phyloP scores from a whole-genome alignment of 1,284 basidiomycete genomes.

The Pascua guehoae region DNA sequence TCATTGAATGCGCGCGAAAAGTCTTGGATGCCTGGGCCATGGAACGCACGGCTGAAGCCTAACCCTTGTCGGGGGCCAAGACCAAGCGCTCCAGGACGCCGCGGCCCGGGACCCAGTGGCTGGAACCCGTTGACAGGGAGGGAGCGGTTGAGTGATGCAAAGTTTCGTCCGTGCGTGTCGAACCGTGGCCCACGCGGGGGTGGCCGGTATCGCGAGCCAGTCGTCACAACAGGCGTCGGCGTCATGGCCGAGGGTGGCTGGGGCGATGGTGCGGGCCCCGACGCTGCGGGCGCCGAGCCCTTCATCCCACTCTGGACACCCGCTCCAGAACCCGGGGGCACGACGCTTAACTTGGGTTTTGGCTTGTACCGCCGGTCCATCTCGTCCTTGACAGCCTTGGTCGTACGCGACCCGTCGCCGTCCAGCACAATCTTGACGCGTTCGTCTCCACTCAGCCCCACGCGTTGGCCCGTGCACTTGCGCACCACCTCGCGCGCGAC shows the following conservation, averaged over 20 bases:
- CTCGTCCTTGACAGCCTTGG: slow-evolving; percentile 51
- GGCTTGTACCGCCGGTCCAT: slow-evolving; percentile 59
- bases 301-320: too few relatives aligned
- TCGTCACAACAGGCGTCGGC: too few relatives aligned
- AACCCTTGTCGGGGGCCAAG: too few relatives aligned
- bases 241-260: too few relatives aligned
- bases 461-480: slow-evolving; percentile 47
- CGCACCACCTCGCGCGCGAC: slow-evolving; percentile 43
- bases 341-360: slow-evolving; percentile 21
- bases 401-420: slow-evolving; percentile 46
- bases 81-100: too few relatives aligned
- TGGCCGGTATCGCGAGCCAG: neutral
- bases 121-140: slow-evolving; percentile 14
- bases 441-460: slow-evolving; percentile 39
- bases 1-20: slow-evolving; percentile 17
- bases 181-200: slow-evolving; percentile 10
- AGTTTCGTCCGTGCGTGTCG: slow-evolving; percentile 19
- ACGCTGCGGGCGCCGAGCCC: too few relatives aligned
- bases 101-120: neutral
- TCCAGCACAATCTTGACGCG: slow-evolving; percentile 50
- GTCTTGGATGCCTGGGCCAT: slow-evolving; percentile 6
- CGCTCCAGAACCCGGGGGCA: too few relatives aligned
- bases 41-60: slow-evolving; percentile 3
- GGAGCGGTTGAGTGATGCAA: slow-evolving; percentile 19
- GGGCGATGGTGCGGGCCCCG: too few relatives aligned